phyloP scores from a whole-genome alignment of 2,329 filamentous ascomycete genomes.

The Neonectria faginata region DNA sequence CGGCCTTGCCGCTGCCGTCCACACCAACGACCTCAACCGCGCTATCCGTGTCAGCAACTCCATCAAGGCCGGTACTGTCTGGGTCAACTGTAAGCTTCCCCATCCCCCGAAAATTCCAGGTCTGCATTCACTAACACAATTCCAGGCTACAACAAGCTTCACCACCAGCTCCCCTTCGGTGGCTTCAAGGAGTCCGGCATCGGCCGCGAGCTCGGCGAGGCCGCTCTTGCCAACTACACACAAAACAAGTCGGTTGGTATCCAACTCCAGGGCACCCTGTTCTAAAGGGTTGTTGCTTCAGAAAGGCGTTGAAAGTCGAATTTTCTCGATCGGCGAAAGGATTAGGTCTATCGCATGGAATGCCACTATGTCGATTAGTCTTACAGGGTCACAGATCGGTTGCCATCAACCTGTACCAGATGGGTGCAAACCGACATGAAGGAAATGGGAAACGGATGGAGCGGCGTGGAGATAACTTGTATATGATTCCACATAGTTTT shows the following conservation, averaged over 20 bases:
- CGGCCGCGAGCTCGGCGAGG: slow-evolving; percentile 80
- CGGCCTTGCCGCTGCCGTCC: slow-evolving; percentile 85
- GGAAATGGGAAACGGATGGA: slow-evolving; percentile 28
- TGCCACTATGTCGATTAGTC: neutral
- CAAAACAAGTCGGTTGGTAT: slow-evolving; percentile 76
- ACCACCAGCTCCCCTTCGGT: slow-evolving; percentile 75
- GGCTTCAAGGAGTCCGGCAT: slow-evolving; percentile 85
- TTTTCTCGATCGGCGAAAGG: slow-evolving; percentile 19
- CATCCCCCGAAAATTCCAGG: slow-evolving; percentile 31
- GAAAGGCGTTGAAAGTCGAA: slow-evolving; percentile 2
- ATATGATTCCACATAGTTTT: slow-evolving; percentile 41
- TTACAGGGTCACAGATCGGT: neutral
- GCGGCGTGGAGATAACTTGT: slow-evolving; percentile 41
- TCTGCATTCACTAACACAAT: slow-evolving; percentile 15
- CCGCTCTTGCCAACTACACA: slow-evolving; percentile 74
- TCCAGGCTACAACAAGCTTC: slow-evolving; percentile 75
- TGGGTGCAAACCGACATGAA: slow-evolving; percentile 21
- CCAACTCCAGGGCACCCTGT: slow-evolving; percentile 41
- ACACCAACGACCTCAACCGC: slow-evolving; percentile 85
- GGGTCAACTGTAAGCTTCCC: slow-evolving; percentile 59
- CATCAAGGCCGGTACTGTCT: slow-evolving; percentile 76
- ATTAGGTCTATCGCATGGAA: neutral
- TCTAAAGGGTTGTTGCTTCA: neutral
- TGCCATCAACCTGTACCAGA: neutral
- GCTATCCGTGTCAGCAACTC: slow-evolving; percentile 82